phyloP scores from a whole-genome alignment of 768 basidiomycete species.

The Amanita jacksonii region DNA sequence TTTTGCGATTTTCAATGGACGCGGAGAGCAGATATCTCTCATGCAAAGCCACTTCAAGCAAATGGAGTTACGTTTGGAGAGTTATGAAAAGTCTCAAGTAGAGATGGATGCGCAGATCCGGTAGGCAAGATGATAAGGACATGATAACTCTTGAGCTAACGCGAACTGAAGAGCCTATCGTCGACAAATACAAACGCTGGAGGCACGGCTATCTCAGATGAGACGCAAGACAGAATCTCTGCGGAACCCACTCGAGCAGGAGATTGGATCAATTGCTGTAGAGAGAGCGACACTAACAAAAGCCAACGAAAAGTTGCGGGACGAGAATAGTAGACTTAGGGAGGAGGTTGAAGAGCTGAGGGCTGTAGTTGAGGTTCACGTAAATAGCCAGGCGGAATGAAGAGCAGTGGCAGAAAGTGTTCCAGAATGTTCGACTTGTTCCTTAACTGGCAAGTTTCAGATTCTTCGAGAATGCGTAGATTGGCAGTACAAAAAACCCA shows the following conservation, averaged over 20 bases:
- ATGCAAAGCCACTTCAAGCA: constrained; percentile 54
- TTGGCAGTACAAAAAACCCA: constrained; percentile 27
- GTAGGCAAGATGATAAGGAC: constrained; percentile 27
- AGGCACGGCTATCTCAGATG: constrained; percentile 41
- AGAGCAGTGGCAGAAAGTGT: constrained; percentile 10
- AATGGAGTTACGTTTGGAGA: constrained; percentile 55
- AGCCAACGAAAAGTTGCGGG: constrained; percentile 42
- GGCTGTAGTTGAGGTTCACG: constrained; percentile 63
- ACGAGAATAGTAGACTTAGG: constrained; percentile 43
- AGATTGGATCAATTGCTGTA: constrained; percentile 34
- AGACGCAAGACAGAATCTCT: constrained; percentile 32
- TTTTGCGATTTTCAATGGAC: constrained; percentile 58
- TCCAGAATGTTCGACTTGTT: constrained; percentile 34
- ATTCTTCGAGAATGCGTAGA: constrained; percentile 41
- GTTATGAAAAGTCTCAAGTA: constrained; percentile 41
- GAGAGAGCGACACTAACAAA: constrained; percentile 38
- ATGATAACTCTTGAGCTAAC: constrained; percentile 1
- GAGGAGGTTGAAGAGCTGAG: constrained; percentile 50
- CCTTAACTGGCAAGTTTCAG: constrained; percentile 37
- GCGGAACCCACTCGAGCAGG: constrained; percentile 23
- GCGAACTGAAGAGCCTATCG: constrained; percentile 36
- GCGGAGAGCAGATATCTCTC: constrained; percentile 45
- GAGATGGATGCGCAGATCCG: constrained; percentile 49
- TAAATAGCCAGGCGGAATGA: constrained; percentile 35
- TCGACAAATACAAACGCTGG: constrained; percentile 52